Evolutionary conservation across 306 rosid genomes (phyloP), one percentile per base, ranked within the genome.

Genomic region (Acacia crassicarpa): DNA sequence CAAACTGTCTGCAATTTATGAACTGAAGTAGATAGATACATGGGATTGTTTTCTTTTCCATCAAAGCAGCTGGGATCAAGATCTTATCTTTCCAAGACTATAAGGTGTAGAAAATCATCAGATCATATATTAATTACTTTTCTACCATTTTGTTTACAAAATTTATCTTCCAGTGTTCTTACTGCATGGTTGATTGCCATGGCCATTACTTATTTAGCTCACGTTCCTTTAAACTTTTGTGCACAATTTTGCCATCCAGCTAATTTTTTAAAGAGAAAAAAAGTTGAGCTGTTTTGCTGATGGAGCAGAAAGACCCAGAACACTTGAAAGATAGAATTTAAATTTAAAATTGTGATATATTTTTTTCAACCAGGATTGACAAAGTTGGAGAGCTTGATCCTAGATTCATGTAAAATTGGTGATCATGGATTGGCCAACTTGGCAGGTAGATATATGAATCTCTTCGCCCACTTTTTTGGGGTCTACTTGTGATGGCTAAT

Each of bases 381-480:
- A 77, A 91, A 85, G 82, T 83, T 95, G 90, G 97, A 93, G 85
- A 91, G 94, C 87, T 89, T 95, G 93, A 89, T 92, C 88, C 89
- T 95, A 85, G 99, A 95, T 83, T 93, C 97, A 14, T 92, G 99
- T 86, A 83, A 83, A 84, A 90, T 93, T 76, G 88, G 94, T 74
- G 99, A 92, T 83, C 93, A 86, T 67, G 98, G 99, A 76, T 83
- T 95, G 84, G 89, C 82, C 70, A 89, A 91, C 89, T 77, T 95
- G 91, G 80, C 87, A 86, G 98, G 99, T 95, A 53, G 80, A 80
- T 85, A 44, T 78, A 71, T 62, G 51, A 81, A 61, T 74, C 63
- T 65, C 44, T 51, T 78, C 44, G 30, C 58, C 54, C 16, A 8
- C 51, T 14, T 65, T 16, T 65, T 65, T 9, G 43, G 22, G 70